phyloP scores from a whole-genome alignment of 225 moss, liverwort and hornwort species.

The Antitrichia curtipendula region DNA sequence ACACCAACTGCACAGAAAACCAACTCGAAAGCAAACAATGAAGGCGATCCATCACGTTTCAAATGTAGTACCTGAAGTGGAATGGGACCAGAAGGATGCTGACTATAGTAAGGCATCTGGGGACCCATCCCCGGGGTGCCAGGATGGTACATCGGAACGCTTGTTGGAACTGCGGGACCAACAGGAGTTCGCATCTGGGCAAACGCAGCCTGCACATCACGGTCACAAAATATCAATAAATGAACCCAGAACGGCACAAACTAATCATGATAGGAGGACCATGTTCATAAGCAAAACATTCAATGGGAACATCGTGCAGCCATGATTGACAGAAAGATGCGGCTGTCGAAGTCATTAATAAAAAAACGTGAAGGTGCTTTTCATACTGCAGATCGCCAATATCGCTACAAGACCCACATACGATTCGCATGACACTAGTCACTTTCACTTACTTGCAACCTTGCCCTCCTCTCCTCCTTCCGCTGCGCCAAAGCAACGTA shows the following conservation, averaged over 20 bases:
- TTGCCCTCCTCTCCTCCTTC: slow-evolving; percentile 89
- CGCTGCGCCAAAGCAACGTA: slow-evolving; percentile 93
- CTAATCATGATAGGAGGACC: no score
- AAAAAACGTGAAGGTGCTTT: no score
- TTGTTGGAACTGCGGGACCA: slow-evolving; percentile 80
- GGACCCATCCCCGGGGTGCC: slow-evolving; percentile 88
- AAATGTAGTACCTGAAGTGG: slow-evolving; percentile 44
- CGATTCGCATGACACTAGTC: not conserved
- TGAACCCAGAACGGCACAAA: not conserved
- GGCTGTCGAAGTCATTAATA: not conserved
- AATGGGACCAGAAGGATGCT: slow-evolving; percentile 84
- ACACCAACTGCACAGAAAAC: no score
- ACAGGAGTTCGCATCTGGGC: slow-evolving; percentile 92
- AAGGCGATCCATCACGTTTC: not conserved
- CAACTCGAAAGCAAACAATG: no score
- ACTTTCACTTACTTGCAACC: slow-evolving; percentile 63
- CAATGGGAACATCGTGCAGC: not conserved
- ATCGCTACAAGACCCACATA: no score
- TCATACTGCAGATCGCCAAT: not conserved
- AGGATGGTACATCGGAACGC: slow-evolving; percentile 92
- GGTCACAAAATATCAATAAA: not conserved
- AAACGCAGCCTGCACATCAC: slow-evolving; percentile 72
- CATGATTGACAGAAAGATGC: not conserved
- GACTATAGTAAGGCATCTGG: slow-evolving; percentile 78
- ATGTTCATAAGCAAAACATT: not conserved